Evolutionary conservation across 1,284 basidiomycete species (phyloP).

Genomic region (Testicularia cyperi): DNA sequence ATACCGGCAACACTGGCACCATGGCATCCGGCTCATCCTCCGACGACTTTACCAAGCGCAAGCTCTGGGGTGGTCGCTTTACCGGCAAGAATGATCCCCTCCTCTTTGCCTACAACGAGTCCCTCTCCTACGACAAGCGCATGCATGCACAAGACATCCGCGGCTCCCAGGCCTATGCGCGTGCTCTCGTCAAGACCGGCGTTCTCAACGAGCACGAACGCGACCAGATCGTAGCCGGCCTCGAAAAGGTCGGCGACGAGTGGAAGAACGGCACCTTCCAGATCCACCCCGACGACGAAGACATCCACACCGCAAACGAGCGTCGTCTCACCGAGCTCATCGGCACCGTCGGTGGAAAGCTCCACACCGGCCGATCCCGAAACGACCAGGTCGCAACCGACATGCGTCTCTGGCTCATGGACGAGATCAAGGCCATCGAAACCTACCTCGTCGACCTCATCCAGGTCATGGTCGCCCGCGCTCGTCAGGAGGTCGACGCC

Average conservation of each 20-base stretch:
- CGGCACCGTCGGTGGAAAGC: conserved; percentile 64
- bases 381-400: conserved; percentile 99
- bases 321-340: conserved; percentile 89
- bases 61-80: conserved; percentile 60
- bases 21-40: conserved; percentile 33
- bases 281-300: conserved; percentile 77
- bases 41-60: conserved; percentile 56
- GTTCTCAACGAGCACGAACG: conserved; percentile 76
- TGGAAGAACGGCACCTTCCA: conserved; percentile 66
- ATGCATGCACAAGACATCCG: conserved; percentile 90
- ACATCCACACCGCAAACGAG: conserved; percentile 99
- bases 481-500: conserved; percentile 85
- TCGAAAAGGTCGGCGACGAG: conserved; percentile 76
- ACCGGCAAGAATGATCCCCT: conserved; percentile 56
- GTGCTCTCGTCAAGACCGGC: conserved; percentile 75
- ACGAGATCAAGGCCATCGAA: conserved; percentile 74
- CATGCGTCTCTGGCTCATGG: conserved; percentile 91
- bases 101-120: conserved; percentile 63
- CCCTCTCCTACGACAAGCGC: conserved; percentile 86
- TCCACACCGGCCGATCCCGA: conserved; percentile 88
- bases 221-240: conserved; percentile 73
- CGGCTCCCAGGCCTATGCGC: conserved; percentile 93
- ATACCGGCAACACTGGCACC: no score
- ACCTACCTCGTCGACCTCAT: conserved; percentile 76
- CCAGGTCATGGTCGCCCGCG: conserved; percentile 83